phyloP scores from a whole-genome alignment of 2,329 filamentous ascomycete species.

The Myriangium duriaei region DNA sequence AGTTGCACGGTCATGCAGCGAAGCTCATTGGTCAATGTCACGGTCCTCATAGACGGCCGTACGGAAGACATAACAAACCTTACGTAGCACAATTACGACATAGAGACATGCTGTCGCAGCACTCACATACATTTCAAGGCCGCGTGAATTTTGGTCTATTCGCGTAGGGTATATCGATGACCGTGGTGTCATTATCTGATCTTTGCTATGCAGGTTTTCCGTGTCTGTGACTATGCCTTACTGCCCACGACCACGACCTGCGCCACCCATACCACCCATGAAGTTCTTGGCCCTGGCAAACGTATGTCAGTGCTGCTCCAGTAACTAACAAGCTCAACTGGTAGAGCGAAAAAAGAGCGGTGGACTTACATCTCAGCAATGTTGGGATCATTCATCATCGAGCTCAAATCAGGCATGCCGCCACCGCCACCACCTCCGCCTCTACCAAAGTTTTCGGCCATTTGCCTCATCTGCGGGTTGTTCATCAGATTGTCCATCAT shows the following conservation, averaged over 20 bases:
- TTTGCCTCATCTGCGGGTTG: constrained; percentile 77
- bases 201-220: constrained; percentile 1
- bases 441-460: constrained; percentile 67
- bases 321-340: too few species aligned
- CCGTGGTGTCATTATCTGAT: too few species aligned
- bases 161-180: too few species aligned
- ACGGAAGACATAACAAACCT: too few species aligned
- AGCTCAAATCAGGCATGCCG: constrained; percentile 77
- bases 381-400: constrained; percentile 81
- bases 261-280: constrained; percentile 47
- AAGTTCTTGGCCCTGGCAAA: constrained; percentile 50
- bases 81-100: too few species aligned
- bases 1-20: too few species aligned
- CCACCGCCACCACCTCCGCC: constrained; percentile 36
- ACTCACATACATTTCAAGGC: too few species aligned
- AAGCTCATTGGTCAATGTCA: too few species aligned
- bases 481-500: constrained; percentile 86
- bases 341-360: not conserved
- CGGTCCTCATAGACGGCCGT: too few species aligned
- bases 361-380: constrained; percentile 80
- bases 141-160: too few species aligned
- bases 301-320: constrained; percentile 14
- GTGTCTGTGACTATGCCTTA: not conserved
- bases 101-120: too few species aligned
- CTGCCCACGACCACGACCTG: constrained; percentile 13